Evolutionary conservation across 441 rosid genomes (phyloP), one percentile per base, ranked within the genome.

Genomic region (Mallotus japonicus): DNA sequence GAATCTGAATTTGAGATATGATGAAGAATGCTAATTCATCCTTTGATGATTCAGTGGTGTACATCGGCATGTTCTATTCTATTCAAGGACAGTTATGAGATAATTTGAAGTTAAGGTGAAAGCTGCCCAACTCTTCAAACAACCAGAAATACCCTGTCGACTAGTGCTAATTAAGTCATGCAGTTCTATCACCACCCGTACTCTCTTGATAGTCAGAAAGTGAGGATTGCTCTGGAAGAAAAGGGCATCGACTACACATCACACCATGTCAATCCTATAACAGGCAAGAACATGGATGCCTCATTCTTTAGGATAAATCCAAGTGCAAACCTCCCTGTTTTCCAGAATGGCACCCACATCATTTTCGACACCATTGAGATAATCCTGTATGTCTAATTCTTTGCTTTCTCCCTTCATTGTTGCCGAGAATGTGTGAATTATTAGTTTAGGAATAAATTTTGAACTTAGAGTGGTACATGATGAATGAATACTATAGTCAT

Each of bases 201-300:
- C 75, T 89, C 97, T 46, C n/a, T 90, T 77, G 93, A 94, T 81
- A 89, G 95, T 83, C 97, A 92, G 84, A 90, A 86, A 80, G 97
- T 92, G 70, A 85, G 97, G 74, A 82, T 92, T 46, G 92, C 92
- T 70, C 82, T 89, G 83, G 97, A 94, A 81, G 99, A 94, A 89
- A 90, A 88, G 84, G 90, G 89, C 71, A 83, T 94, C 44, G 99
- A 92, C 75, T 94, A 94, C 83, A 90, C 97, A 54, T 92, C 99
- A 17, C 83, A 85, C 83, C 94, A 87, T 88, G 90, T 87, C 73
- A 94, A 88, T 79, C 97, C 97, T 34, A 73, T 87, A 69, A 87
- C 87, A 7, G 97, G 92, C 73, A 88, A 90, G 85, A 90, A 86
- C 73, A 86, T 92, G 91, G 90, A 86, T 70, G 65, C 92, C 17